Percentiles rank a stretch among this genome's conserved stretches.
These are phyloP conservation scores for Kitagawia praeruptora DNA, from an alignment of 129 eudicot species.

Conservation along the genomic window DNA sequence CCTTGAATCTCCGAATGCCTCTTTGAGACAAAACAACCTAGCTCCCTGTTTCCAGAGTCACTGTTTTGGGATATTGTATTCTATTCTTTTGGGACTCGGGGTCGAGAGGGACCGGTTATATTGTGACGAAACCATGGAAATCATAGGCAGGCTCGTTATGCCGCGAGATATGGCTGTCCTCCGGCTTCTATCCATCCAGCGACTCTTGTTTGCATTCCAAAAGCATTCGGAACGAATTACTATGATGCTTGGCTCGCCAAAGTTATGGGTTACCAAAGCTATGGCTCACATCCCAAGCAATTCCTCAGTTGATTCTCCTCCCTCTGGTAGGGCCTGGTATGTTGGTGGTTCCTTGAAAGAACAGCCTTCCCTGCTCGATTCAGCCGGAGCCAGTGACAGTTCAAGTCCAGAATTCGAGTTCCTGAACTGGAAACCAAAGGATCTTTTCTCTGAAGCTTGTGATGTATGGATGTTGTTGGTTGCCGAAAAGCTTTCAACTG, in stretches of 20 bases:
- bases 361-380: slow-evolving; percentile 17
- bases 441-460: slow-evolving; percentile 70
- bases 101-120: slow-evolving; percentile 20
- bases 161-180: slow-evolving; percentile 27
- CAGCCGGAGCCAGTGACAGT: slow-evolving; percentile 28
- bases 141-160: slow-evolving; percentile 7
- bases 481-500: slow-evolving; percentile 37
- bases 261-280: slow-evolving; percentile 62
- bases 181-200: slow-evolving; percentile 67
- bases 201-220: slow-evolving; percentile 81
- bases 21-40: slow-evolving; percentile 30
- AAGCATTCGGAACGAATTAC: slow-evolving; percentile 73
- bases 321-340: slow-evolving; percentile 19
- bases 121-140: slow-evolving; percentile 21
- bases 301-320: slow-evolving; percentile 24
- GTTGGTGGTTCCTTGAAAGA: slow-evolving; percentile 43
- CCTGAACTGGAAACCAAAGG: slow-evolving; percentile 45
- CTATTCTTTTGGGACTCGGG: slow-evolving; percentile 47
- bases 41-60: slow-evolving; percentile 4
- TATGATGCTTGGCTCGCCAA: slow-evolving; percentile 82
- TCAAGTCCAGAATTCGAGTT: slow-evolving; percentile 70
- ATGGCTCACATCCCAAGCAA: slow-evolving; percentile 25
- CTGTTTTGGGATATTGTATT: slow-evolving; percentile 58
- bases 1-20: slow-evolving; percentile 82
- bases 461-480: slow-evolving; percentile 70